phyloP scores from a whole-genome alignment of 2,329 filamentous ascomycete species.

The Paracoccidioides brasiliensis region DNA sequence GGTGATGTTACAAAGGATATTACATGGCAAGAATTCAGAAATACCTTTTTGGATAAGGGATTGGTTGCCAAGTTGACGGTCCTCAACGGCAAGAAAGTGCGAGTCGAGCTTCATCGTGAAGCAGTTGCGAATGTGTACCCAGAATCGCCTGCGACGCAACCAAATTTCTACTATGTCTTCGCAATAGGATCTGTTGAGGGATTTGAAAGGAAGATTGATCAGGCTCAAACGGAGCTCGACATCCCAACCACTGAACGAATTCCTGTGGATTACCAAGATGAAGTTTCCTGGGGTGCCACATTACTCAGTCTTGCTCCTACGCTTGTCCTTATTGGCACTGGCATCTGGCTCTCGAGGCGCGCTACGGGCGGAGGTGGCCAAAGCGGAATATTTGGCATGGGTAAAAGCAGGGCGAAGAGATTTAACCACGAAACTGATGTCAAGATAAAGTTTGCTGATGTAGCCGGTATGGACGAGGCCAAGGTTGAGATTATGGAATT shows the following conservation, averaged over 20 bases:
- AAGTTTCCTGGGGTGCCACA: constrained; percentile 58
- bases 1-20: constrained; percentile 63
- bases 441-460: constrained; percentile 93
- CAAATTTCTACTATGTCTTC: constrained; percentile 78
- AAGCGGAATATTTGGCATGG: constrained; percentile 86
- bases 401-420: constrained; percentile 87
- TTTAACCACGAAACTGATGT: constrained; percentile 96
- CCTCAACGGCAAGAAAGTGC: constrained; percentile 62
- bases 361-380: constrained; percentile 54
- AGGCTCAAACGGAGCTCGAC: constrained; percentile 72
- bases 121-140: constrained; percentile 60
- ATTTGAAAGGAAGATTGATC: constrained; percentile 79
- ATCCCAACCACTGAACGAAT: constrained; percentile 84
- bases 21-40: constrained; percentile 93
- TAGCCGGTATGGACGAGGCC: constrained; percentile 95
- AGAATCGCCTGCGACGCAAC: constrained; percentile 55
- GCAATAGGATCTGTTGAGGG: constrained; percentile 87
- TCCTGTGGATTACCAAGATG: constrained; percentile 73
- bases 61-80: constrained; percentile 85
- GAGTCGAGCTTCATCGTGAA: constrained; percentile 67
- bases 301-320: constrained; percentile 78
- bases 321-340: constrained; percentile 66
- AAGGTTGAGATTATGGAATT: constrained; percentile 99
- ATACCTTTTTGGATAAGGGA: constrained; percentile 88
- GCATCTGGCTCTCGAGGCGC: constrained; percentile 66